A percentile compares a stretch with the other conserved stretches of the same genome.
phyloP scores from a whole-genome alignment of 1,139 yeast species.

The Candida gigantensis region DNA sequence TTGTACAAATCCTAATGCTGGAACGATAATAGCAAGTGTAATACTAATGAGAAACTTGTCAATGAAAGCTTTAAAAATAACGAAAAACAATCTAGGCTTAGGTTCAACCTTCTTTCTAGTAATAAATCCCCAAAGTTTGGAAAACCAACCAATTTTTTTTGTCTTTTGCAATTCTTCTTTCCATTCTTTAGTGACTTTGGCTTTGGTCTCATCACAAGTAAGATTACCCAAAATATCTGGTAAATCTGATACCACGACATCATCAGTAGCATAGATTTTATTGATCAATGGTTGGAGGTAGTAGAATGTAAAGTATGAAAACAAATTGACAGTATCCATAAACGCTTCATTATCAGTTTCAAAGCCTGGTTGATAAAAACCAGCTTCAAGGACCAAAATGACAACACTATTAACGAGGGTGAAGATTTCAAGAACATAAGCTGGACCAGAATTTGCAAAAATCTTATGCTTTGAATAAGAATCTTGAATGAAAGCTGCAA shows the following conservation, averaged over 20 bases:
- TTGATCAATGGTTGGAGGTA: conserved; percentile 29
- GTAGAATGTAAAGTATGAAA: conserved; percentile 24
- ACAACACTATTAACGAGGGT: conserved; percentile 27
- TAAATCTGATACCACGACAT: conserved; percentile 23
- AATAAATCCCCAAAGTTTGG: conserved; percentile 11
- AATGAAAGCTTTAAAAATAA: conserved; percentile 12
- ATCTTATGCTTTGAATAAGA: conserved; percentile 29
- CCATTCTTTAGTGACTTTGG: conserved; percentile 14
- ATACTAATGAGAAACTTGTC: conserved; percentile 13
- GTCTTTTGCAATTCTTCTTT: conserved; percentile 7
- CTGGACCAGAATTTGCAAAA: conserved; percentile 19
- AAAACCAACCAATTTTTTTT: conserved; percentile 9
- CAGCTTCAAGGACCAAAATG: conserved; percentile 40
- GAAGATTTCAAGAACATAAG: conserved; percentile 21
- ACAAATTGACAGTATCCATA: conserved; percentile 22
- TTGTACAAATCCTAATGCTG: conserved; percentile 23
- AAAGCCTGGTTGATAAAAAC: conserved; percentile 43
- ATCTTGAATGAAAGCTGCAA: conserved; percentile 31
- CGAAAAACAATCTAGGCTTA: conserved; percentile 14
- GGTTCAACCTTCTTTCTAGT: conserved; percentile 10
- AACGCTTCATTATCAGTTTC: conserved; percentile 38
- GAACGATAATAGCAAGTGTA: conserved; percentile 23
- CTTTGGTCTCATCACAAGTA: conserved; percentile 12
- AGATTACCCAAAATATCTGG: conserved; percentile 19
- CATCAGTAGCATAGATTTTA: conserved; percentile 22